Conservation (phyloP, 306 rosid genomes). For the Ammopiptanthus mongolicus region DNA sequence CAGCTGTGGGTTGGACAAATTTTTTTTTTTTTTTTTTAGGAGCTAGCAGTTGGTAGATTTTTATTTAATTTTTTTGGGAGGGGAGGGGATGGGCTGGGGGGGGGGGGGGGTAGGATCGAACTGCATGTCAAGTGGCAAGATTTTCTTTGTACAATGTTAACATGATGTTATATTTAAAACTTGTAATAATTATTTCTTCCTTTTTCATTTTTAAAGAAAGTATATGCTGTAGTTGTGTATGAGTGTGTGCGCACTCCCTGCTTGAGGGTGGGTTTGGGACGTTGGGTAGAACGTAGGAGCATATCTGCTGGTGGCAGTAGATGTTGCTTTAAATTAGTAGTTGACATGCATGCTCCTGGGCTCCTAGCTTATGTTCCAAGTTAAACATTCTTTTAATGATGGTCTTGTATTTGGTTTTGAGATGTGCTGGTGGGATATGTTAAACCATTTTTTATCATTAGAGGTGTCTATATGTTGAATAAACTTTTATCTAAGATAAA, state of each 20-base stretch:
- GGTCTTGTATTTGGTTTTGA: not conserved
- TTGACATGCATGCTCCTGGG: not conserved
- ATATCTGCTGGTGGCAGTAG: not conserved
- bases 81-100: too few relatives aligned
- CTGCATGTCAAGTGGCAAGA: too few relatives aligned
- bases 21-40: not conserved
- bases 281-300: not conserved
- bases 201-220: not conserved
- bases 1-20: not conserved
- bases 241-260: not conserved
- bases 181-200: not conserved
- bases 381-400: not conserved
- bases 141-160: too few relatives aligned
- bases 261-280: not conserved
- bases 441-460: not conserved
- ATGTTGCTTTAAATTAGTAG: not conserved
- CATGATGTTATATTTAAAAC: too few relatives aligned
- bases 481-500: not conserved
- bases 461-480: not conserved
- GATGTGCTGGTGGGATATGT: not conserved
- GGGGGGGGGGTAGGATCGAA: too few relatives aligned
- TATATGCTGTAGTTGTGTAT: not conserved
- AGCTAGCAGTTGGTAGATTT: too few relatives aligned
- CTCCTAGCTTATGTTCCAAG: not conserved
- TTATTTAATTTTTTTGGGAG: too few relatives aligned